A percentile compares a stretch with the other conserved stretches of the same genome.
Evolutionary conservation across 2,329 filamentous ascomycete species (phyloP).

Genomic region (Magnaporthiopsis incrustans): DNA sequence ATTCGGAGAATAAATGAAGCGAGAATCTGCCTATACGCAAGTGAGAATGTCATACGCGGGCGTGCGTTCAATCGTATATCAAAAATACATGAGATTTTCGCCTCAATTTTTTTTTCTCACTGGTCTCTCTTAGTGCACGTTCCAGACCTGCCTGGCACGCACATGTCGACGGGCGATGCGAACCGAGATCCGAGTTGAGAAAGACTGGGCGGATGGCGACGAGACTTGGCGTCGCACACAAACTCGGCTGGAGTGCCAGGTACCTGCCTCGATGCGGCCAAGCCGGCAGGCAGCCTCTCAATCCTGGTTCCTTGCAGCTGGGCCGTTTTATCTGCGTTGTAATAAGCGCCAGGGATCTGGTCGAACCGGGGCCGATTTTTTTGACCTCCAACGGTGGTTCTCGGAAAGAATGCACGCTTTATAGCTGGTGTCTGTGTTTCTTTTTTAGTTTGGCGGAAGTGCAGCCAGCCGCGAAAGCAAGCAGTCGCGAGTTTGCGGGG

Average conservation of each 20-base stretch:
- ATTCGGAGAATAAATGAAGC: no score
- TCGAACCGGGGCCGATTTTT: background rate
- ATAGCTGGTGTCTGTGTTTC: no score
- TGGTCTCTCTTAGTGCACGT: background rate
- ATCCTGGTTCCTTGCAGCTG: constrained; percentile 1
- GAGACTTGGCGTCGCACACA: background rate
- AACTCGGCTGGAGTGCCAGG: background rate
- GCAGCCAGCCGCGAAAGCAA: no score
- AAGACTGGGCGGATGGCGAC: background rate
- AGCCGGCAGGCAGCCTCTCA: background rate
- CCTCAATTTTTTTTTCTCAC: background rate
- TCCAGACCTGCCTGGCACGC: background rate
- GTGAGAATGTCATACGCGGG: no score
- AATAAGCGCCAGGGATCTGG: background rate
- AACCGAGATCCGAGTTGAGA: background rate
- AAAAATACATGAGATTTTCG: no score
- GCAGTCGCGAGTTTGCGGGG: no score
- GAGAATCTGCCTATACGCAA: no score
- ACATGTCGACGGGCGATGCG: background rate
- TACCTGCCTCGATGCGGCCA: background rate
- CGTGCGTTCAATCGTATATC: no score
- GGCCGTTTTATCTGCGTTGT: background rate
- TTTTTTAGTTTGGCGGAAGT: no score
- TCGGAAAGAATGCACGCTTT: no score
- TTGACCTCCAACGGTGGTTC: no score